A percentile compares a stretch with the other conserved stretches of the same genome.
Conservation (phyloP, 2,329 filamentous ascomycete species). For the Diaporthe ampelina region DNA sequence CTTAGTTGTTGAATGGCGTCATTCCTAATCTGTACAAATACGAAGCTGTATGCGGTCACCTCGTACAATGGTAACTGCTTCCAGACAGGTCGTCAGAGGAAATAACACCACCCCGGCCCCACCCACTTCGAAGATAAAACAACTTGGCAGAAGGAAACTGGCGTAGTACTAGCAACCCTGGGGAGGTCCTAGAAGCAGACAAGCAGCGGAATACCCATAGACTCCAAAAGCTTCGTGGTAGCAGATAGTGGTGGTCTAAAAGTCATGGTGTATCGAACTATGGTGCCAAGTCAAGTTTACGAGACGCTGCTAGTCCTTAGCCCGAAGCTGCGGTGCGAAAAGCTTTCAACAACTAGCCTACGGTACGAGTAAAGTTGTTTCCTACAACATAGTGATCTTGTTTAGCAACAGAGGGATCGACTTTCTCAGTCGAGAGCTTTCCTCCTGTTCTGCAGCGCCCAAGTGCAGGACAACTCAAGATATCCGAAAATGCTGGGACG, state of each 20-base stretch:
- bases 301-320: neutral
- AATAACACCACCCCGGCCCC: too few species aligned
- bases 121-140: too few species aligned
- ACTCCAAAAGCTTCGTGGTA: neutral
- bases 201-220: neutral
- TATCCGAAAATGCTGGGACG: neutral
- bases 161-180: neutral
- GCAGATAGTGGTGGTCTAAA: neutral
- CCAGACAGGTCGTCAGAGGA: too few species aligned
- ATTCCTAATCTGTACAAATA: too few species aligned
- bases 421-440: too few species aligned
- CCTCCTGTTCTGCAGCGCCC: neutral
- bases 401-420: too few species aligned
- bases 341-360: neutral
- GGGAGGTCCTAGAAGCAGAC: neutral
- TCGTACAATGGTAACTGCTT: too few species aligned
- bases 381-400: neutral
- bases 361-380: neutral
- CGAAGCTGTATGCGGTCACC: too few species aligned
- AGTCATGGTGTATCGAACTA: neutral
- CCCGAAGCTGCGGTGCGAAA: neutral
- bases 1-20: too few species aligned
- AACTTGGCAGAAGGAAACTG: too few species aligned
- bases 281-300: neutral
- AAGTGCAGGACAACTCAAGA: too few species aligned